Percentiles rank a stretch among this genome's conserved stretches.
These are phyloP conservation scores for Fusarium abutilonis DNA, from an alignment of 2,329 filamentous ascomycete genomes.

Conservation along the genomic window DNA sequence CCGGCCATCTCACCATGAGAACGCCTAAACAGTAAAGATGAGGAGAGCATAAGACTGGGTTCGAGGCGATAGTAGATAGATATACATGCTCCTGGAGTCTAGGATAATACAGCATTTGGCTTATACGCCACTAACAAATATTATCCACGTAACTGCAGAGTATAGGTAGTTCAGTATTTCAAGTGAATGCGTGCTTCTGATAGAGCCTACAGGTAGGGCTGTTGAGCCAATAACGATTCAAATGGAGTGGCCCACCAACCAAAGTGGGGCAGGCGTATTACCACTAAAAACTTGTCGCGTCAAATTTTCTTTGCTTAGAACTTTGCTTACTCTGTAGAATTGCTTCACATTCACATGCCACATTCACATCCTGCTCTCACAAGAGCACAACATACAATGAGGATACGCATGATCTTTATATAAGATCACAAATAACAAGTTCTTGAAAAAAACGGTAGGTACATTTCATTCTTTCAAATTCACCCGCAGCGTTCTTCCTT, in stretches of 20 bases:
- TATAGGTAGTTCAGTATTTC: background rate
- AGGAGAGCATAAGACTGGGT: background rate
- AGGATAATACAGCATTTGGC: background rate
- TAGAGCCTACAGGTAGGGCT: conserved; percentile 4
- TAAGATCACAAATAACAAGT: background rate
- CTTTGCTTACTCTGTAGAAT: background rate
- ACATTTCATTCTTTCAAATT: background rate
- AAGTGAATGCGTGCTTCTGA: background rate
- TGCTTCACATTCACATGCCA: background rate
- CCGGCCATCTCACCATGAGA: conserved; percentile 31
- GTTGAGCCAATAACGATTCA: conserved; percentile 18
- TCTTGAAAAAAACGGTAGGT: conserved; percentile 5
- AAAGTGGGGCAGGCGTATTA: conserved; percentile 7
- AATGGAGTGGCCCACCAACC: conserved; percentile 27
- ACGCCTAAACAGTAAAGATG: conserved; percentile 10
- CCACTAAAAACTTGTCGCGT: conserved; percentile 21
- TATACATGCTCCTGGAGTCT: background rate
- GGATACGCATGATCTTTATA: background rate
- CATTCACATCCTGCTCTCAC: background rate
- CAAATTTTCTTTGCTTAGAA: conserved; percentile 24
- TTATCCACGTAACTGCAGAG: too few relatives aligned
- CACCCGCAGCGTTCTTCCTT: conserved; percentile 44
- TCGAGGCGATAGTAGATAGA: background rate
- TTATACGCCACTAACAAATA: background rate
- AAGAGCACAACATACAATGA: background rate